phyloP scores from a whole-genome alignment of 352 stramenopile species.

The Pythium oligandrum region DNA sequence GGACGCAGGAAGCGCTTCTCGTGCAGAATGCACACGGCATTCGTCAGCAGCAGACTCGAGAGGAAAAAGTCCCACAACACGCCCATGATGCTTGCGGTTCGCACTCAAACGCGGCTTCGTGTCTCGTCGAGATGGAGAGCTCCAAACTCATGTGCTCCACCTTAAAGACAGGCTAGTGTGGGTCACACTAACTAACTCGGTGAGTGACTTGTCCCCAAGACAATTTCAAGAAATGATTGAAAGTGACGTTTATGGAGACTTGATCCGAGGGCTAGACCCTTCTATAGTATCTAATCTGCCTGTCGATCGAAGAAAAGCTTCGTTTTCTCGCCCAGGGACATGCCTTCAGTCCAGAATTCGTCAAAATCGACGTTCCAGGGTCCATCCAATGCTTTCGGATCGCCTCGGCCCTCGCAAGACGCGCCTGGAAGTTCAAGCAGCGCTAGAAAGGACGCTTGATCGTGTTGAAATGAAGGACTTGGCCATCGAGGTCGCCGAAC shows the following conservation, averaged over 20 bases:
- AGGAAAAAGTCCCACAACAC: slow-evolving; percentile 88
- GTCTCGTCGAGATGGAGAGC: background rate
- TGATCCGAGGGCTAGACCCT: too few species aligned
- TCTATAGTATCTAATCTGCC: too few species aligned
- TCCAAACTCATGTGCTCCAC: too few species aligned
- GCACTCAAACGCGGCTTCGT: slow-evolving; percentile 8
- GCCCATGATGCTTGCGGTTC: slow-evolving; percentile 37
- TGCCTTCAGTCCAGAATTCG: slow-evolving; percentile 13
- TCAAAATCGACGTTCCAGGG: slow-evolving; percentile 10
- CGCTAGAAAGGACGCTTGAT: slow-evolving; percentile 18
- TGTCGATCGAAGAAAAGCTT: slow-evolving; percentile 4
- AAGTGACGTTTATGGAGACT: too few species aligned
- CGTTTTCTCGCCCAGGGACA: slow-evolving; percentile 15
- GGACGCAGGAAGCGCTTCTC: slow-evolving; percentile 84
- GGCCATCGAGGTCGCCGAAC: slow-evolving; percentile 3
- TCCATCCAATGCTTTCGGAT: slow-evolving; percentile 7
- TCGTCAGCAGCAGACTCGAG: slow-evolving; percentile 80
- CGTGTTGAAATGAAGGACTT: slow-evolving; percentile 4
- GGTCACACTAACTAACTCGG: too few species aligned
- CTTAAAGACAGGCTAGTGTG: too few species aligned
- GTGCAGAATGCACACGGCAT: slow-evolving; percentile 83
- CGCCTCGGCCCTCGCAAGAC: slow-evolving; percentile 4
- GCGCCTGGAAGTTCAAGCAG: slow-evolving; percentile 19
- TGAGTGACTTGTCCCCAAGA: too few species aligned
- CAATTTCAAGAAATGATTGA: too few species aligned